These are phyloP conservation scores for Fusarium buxicola DNA, from an alignment of 2,329 filamentous ascomycete species.

Conservation along the genomic window DNA sequence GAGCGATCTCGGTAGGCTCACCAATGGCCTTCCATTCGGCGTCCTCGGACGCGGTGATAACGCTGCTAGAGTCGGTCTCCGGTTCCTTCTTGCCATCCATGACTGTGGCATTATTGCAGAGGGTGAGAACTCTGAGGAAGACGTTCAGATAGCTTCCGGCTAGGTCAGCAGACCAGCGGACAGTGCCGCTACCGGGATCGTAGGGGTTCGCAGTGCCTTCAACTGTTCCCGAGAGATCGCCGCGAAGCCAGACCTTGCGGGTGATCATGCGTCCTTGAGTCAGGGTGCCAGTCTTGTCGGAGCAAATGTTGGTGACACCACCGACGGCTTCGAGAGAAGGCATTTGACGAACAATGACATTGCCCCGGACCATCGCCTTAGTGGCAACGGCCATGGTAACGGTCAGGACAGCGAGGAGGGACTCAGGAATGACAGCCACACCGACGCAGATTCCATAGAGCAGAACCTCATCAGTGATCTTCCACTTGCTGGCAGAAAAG, in stretches of 20 bases:
- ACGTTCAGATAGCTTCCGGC: conserved; percentile 56
- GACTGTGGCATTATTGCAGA: conserved; percentile 71
- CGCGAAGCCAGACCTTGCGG: conserved; percentile 70
- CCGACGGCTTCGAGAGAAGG: conserved; percentile 74
- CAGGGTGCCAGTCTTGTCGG: conserved; percentile 76
- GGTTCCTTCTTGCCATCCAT: conserved; percentile 60
- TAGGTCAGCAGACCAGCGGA: conserved; percentile 58
- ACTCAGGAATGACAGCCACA: conserved; percentile 74
- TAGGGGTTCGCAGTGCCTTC: conserved; percentile 68
- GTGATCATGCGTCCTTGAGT: conserved; percentile 76
- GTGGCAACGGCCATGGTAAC: conserved; percentile 77
- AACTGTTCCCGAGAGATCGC: conserved; percentile 64
- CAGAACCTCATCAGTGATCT: conserved; percentile 66
- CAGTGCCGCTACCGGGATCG: conserved; percentile 68
- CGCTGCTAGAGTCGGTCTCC: conserved; percentile 60
- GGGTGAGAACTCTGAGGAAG: conserved; percentile 66
- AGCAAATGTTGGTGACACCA: conserved; percentile 77
- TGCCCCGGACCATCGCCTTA: conserved; percentile 71
- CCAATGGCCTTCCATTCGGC: conserved; percentile 69
- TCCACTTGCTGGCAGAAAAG: conserved; percentile 68
- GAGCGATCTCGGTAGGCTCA: conserved; percentile 78
- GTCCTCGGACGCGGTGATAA: conserved; percentile 58
- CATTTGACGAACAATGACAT: conserved; percentile 75
- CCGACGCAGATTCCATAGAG: conserved; percentile 71
- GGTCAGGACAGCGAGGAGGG: conserved; percentile 76